phyloP scores from a whole-genome alignment of 2,329 filamentous ascomycete species.

The Cryphonectria nitschkei region DNA sequence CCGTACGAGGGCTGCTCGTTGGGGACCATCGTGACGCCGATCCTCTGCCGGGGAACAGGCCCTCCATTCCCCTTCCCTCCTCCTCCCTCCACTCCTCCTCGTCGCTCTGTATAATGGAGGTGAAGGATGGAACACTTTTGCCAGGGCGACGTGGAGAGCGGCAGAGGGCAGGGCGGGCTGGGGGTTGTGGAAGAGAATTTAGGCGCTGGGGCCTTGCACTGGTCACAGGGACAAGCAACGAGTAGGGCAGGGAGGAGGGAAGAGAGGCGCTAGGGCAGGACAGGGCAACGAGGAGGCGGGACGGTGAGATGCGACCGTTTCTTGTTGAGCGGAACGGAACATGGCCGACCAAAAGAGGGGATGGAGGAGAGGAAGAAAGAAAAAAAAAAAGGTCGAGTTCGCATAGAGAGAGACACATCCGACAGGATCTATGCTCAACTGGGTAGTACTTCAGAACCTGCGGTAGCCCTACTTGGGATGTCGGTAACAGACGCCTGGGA shows the following conservation, averaged over 20 bases:
- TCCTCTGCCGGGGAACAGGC: slow-evolving; percentile 27
- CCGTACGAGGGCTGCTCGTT: not conserved
- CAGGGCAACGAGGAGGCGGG: slow-evolving; percentile 5
- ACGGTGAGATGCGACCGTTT: slow-evolving; percentile 5
- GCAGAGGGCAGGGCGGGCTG: not conserved
- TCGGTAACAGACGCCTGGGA: slow-evolving; percentile 17
- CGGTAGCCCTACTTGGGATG: slow-evolving; percentile 18
- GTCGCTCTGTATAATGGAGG: not conserved
- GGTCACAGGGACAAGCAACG: slow-evolving; percentile 3
- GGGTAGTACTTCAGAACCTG: slow-evolving; percentile 18
- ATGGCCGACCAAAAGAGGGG: slow-evolving; percentile 19
- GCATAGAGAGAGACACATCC: not conserved
- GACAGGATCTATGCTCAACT: not conserved
- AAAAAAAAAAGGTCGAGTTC: not conserved
- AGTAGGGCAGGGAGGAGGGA: not conserved
- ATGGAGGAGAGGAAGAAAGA: no score
- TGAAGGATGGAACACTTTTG: not conserved
- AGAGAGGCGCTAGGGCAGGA: not conserved
- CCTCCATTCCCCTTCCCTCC: slow-evolving; percentile 10
- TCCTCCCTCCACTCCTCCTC: not conserved
- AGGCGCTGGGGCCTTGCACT: slow-evolving; percentile 8
- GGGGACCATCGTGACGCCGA: slow-evolving; percentile 28
- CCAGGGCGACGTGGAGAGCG: not conserved
- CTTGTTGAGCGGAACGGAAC: slow-evolving; percentile 20
- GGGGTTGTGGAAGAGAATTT: slow-evolving; percentile 14